Evolutionary conservation across 305 asterid species (phyloP), one percentile per base, ranked within the genome.

Genomic region (Fraxinus ornus): DNA sequence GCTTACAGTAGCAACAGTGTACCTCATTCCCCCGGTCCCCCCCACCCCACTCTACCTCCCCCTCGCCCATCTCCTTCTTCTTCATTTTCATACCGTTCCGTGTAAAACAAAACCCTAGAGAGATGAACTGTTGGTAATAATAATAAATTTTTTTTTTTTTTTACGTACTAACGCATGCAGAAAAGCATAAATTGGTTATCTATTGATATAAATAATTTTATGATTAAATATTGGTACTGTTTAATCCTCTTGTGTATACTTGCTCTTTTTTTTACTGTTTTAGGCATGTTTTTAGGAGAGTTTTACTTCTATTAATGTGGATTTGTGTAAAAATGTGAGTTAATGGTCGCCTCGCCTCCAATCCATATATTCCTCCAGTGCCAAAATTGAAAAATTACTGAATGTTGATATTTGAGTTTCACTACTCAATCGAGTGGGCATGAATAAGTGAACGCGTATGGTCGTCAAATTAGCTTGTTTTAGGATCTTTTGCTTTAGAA

Each of bases 41-140:
- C 10, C 7, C 3, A 4, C 28, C 26, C 13, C 15, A 5, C 24
- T 5, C 32, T 15, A 6, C 7, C n/a, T 10, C 36, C 22, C 32
- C 19, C 2, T 66, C 33, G 5, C 75, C 3, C 41, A 4, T 71
- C 76, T 32, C 36, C 75, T 26, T 5, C 36, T 28, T 0, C 33
- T 68, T 28, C 22, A 30, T 15, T 71, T 15, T 71, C 22, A 2
- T 71, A 24, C 39, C 2, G 37, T 68, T 26, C 36, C 37, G 19
- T 32, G 76, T 33, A 30, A 71, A 71, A 15, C 44, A 30, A 71
- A 71, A 71, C 76, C 76, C 76, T 71, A 71, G 76, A 30, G 76
- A 71, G 44, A 71, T 68, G 33, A 32, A 32, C 15, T 12, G 10
- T 71, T 33, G 76, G 76, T 71, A 13, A 71, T 19, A 44, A 44